These are phyloP conservation scores for Geoglossum cookeanum DNA, from an alignment of 2,329 filamentous ascomycete species.

Conservation along the genomic window DNA sequence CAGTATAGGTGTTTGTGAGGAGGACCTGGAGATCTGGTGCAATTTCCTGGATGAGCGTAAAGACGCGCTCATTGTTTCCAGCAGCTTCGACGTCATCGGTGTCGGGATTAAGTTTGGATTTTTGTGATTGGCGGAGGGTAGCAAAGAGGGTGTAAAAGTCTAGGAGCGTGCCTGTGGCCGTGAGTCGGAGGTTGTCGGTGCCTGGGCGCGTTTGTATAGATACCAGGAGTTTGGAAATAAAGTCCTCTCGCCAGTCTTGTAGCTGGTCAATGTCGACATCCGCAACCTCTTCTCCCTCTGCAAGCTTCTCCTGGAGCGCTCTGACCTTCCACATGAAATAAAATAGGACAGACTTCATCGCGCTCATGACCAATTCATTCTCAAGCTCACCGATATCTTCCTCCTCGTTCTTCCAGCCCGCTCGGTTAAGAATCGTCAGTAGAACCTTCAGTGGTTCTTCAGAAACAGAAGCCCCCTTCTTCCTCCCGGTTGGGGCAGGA, in stretches of 20 bases:
- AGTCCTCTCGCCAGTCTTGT: slow-evolving; percentile 30
- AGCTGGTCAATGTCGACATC: slow-evolving; percentile 39
- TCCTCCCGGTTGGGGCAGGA: slow-evolving; percentile 18
- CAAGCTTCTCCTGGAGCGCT: slow-evolving; percentile 34
- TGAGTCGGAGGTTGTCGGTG: slow-evolving; percentile 56
- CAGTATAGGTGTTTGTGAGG: slow-evolving; percentile 58
- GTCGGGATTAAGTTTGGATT: slow-evolving; percentile 16
- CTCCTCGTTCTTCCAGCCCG: slow-evolving; percentile 43
- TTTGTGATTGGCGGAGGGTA: slow-evolving; percentile 38
- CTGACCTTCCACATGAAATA: slow-evolving; percentile 93
- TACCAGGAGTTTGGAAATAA: slow-evolving; percentile 27
- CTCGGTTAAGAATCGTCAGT: slow-evolving; percentile 53
- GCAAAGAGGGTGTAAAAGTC: slow-evolving; percentile 70
- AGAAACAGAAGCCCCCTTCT: slow-evolving; percentile 23
- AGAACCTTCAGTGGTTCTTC: slow-evolving; percentile 43
- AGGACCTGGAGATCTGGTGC: slow-evolving; percentile 41
- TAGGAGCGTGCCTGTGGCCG: slow-evolving; percentile 56
- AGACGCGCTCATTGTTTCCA: slow-evolving; percentile 24
- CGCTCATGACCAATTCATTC: slow-evolving; percentile 55
- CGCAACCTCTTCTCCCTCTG: slow-evolving; percentile 34
- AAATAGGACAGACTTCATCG: slow-evolving; percentile 59
- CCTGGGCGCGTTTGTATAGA: slow-evolving; percentile 34
- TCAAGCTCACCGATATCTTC: slow-evolving; percentile 58
- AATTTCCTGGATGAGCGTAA: slow-evolving; percentile 49
- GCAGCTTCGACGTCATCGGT: slow-evolving; percentile 27